Conservation (phyloP, 176 grass and related monocot genomes). For the Triticum dicoccoides region DNA sequence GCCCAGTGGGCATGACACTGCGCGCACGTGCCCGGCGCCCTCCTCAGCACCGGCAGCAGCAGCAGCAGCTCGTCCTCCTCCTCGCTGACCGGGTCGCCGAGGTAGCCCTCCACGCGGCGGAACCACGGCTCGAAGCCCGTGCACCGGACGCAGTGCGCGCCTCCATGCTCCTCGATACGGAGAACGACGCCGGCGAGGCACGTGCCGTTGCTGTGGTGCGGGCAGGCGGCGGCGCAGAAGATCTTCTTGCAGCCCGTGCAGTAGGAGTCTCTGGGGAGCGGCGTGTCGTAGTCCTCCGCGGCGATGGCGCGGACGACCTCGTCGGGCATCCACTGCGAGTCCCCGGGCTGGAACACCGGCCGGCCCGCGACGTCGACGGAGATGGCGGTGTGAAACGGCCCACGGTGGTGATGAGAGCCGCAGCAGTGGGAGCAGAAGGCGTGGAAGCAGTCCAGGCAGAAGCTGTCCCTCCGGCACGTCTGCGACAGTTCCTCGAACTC, state of each 20-base stretch:
- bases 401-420: neutral
- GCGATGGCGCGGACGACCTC: neutral
- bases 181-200: too few relatives aligned
- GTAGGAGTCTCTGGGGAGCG: neutral
- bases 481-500: too few relatives aligned
- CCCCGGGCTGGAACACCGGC: neutral
- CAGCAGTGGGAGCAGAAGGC: slow-evolving; percentile 24
- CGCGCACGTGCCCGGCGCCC: neutral
- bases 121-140: too few relatives aligned
- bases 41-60: neutral
- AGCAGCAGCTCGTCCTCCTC: neutral
- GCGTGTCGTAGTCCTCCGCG: neutral
- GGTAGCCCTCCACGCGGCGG: too few relatives aligned
- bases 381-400: neutral
- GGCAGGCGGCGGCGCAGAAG: too few relatives aligned
- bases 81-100: too few relatives aligned
- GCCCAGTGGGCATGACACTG: neutral
- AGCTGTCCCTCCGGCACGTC: too few relatives aligned
- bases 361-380: neutral
- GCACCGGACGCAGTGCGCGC: too few relatives aligned
- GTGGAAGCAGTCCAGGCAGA: neutral
- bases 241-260: neutral
- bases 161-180: too few relatives aligned
- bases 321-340: neutral
- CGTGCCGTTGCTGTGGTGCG: too few relatives aligned